Percentiles rank a stretch among this genome's conserved stretches.
phyloP scores from a whole-genome alignment of 1,139 yeast species.

The Yamadazyma triangularis region DNA sequence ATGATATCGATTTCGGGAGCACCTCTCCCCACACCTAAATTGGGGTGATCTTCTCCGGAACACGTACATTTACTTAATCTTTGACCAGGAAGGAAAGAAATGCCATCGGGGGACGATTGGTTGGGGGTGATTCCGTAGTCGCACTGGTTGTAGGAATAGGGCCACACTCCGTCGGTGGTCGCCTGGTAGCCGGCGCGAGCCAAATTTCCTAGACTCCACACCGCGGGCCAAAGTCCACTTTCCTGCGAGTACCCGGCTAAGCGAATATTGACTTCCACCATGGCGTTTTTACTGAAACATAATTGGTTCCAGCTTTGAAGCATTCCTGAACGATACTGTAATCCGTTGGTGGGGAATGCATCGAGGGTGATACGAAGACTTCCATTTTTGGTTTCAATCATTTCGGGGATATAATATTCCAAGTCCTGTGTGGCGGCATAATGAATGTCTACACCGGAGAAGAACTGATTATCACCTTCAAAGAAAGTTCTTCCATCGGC shows the following conservation, averaged over 20 bases:
- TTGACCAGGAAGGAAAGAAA: conserved; percentile 28
- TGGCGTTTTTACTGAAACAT: conserved; percentile 24
- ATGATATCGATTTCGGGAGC: conserved; percentile 32
- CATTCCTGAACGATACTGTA: conserved; percentile 26
- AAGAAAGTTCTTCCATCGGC: conserved; percentile 27
- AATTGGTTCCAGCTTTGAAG: conserved; percentile 28
- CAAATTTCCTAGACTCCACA: conserved; percentile 29
- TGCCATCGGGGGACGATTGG: conserved; percentile 27
- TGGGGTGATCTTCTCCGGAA: conserved; percentile 27
- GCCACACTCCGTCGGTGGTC: conserved; percentile 31
- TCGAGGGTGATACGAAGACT: conserved; percentile 19
- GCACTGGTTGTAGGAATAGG: conserved; percentile 28
- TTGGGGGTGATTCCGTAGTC: conserved; percentile 27
- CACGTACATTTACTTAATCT: conserved; percentile 22
- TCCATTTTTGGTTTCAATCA: conserved; percentile 23
- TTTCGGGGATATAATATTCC: conserved; percentile 30
- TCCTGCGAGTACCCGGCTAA: conserved; percentile 22
- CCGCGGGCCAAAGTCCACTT: conserved; percentile 29
- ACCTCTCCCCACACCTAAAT: conserved; percentile 24
- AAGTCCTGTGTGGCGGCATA: conserved; percentile 28
- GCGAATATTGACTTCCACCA: conserved; percentile 20
- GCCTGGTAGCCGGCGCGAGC: conserved; percentile 29
- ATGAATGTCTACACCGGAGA: conserved; percentile 25
- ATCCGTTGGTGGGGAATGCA: conserved; percentile 20
- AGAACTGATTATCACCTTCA: conserved; percentile 29